Evolutionary conservation across 179 eudicot genomes (phyloP).

Genomic region (Beta corolliflora): DNA sequence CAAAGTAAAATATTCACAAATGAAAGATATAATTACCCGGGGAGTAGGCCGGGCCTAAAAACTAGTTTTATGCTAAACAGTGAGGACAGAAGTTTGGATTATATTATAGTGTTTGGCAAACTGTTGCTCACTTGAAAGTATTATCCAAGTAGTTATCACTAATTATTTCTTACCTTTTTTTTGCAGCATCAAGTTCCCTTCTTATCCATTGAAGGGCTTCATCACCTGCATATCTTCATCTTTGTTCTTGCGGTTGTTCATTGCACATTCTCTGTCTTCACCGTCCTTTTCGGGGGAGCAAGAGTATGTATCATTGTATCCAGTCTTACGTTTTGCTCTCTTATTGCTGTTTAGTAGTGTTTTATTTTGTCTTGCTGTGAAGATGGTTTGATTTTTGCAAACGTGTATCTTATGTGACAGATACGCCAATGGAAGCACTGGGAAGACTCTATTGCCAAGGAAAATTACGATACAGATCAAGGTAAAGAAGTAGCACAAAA

Average conservation of each 20-base stretch:
- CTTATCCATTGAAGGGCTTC: constrained; percentile 80
- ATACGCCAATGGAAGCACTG: constrained; percentile 91
- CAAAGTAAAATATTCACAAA: too few species aligned
- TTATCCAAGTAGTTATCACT: background rate
- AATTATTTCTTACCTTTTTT: constrained; percentile 1
- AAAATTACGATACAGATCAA: constrained; percentile 49
- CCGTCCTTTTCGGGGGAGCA: constrained; percentile 72
- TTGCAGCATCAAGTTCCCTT: constrained; percentile 73
- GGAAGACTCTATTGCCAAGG: constrained; percentile 73
- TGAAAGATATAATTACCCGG: too few species aligned
- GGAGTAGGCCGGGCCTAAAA: too few species aligned
- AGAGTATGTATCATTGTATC: constrained; percentile 59
- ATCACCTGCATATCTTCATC: constrained; percentile 90
- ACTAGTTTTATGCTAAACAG: background rate
- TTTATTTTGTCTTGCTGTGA: background rate
- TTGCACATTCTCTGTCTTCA: constrained; percentile 78
- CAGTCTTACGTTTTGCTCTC: background rate
- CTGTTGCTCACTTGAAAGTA: background rate
- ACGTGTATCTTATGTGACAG: constrained; percentile 38
- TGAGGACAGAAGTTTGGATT: background rate
- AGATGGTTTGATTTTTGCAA: background rate
- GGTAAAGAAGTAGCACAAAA: constrained; percentile 40
- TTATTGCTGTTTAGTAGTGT: background rate
- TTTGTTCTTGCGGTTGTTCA: constrained; percentile 92
- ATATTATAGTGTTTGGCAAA: background rate